Evolutionary conservation across 371 early-diverging fungal species (phyloP), one percentile per base, ranked within the genome.

Genomic region (Capniomyces stellatus): DNA sequence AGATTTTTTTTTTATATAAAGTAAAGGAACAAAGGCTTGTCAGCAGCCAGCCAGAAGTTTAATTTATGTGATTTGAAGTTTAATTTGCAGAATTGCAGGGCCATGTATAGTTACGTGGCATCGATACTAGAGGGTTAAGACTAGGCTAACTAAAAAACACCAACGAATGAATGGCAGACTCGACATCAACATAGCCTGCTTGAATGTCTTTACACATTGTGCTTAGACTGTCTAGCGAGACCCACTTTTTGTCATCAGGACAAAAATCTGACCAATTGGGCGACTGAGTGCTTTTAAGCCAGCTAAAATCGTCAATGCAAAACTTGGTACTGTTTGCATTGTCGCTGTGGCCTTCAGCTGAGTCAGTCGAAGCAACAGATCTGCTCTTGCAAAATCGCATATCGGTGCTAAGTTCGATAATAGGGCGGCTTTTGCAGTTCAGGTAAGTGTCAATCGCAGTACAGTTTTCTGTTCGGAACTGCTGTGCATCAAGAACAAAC

Each of bases 391-490:
- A 8, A 21, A 51, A 51, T 24, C 22, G 2, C 18, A 51, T 51
- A 8, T 15, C 35, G 22, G 4, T 8, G 21, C 51, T 51, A 13
- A 23, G 8, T 30, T 51, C 51, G 2, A 51, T 51, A 8, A 51
- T 51, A 8, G 51, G 30, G 2, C 35, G 29, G 35, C 23, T 51
- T 19, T 28, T 30, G 8, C 21, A 13, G 4, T 13, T 3, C 8
- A 51, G 8, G 28, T 30, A 31, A 31, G 23, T 18, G 21, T 51
- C 31, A 21, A 51, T 24, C 23, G 29, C 29, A 19, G 8, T 23
- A 19, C 51, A 51, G 12, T 35, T 30, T 51, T 51, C 51, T 2
- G 39, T 12, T 4, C 51, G 51, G 39, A 51, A 30, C 51, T 51
- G 39, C 6, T 10, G 10, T 10, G 15, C 35, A 15, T 15, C 15